Conservation (phyloP, 805 yeast genomes). For the Ogataea nitratoaversa region DNA sequence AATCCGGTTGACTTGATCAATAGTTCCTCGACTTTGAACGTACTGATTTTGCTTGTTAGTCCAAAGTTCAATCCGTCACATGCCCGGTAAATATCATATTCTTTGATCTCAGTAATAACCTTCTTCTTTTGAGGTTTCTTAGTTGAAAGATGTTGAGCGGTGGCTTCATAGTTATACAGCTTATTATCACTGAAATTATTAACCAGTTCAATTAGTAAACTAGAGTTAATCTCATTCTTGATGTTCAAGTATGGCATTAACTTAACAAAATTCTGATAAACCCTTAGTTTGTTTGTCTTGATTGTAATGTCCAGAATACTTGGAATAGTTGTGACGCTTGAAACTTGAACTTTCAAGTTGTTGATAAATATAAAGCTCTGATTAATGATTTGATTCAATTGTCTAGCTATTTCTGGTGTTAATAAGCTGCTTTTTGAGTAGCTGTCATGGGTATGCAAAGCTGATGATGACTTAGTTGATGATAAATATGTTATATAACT, state of each 20-base stretch:
- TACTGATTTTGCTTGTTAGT: constrained; percentile 37
- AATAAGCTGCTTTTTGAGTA: constrained; percentile 21
- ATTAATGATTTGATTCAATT: constrained; percentile 27
- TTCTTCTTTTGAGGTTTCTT: constrained; percentile 11
- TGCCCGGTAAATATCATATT: constrained; percentile 29
- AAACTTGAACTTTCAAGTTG: constrained; percentile 22
- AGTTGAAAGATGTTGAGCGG: constrained; percentile 4
- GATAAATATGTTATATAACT: constrained; percentile 47
- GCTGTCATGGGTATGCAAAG: constrained; percentile 26
- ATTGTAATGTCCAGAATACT: constrained; percentile 20
- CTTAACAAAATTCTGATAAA: constrained; percentile 29
- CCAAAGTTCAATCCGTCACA: constrained; percentile 40
- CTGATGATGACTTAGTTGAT: constrained; percentile 38
- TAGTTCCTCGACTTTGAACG: constrained; percentile 29
- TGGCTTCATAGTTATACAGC: constrained; percentile 12
- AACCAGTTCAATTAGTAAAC: constrained; percentile 30
- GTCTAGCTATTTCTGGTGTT: constrained; percentile 31
- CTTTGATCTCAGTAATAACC: constrained; percentile 14
- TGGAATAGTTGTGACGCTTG: constrained; percentile 11
- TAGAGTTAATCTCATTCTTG: constrained; percentile 29
- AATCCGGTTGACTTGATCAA: constrained; percentile 23
- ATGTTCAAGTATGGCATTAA: constrained; percentile 30
- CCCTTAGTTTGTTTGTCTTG: constrained; percentile 27
- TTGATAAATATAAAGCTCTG: constrained; percentile 29
- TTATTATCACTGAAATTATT: constrained; percentile 27